Conservation (phyloP, 345 rosid species). For the Reutealis trisperma region DNA sequence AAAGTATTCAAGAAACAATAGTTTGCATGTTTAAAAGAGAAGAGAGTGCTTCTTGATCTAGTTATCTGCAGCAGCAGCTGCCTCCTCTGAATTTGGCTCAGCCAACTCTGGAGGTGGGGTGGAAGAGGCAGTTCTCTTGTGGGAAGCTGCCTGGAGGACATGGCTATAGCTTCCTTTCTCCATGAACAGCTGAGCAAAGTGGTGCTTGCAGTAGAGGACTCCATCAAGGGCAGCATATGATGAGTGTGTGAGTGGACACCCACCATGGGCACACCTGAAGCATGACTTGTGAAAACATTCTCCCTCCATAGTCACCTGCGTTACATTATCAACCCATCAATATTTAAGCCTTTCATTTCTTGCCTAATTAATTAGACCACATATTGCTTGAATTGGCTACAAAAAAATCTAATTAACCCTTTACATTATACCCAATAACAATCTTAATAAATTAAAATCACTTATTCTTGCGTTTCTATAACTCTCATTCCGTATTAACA, state of each 20-base stretch:
- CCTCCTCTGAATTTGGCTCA: slow-evolving; percentile 23
- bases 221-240: slow-evolving; percentile 81
- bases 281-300: slow-evolving; percentile 87
- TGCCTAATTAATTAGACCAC: no score
- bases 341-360: no score
- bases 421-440: no score
- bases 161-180: slow-evolving; percentile 90
- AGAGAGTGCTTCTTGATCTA: background rate
- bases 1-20: background rate
- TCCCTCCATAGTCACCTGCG: slow-evolving; percentile 79
- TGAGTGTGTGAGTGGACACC: slow-evolving; percentile 71
- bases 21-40: background rate
- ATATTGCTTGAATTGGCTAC: no score
- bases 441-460: no score
- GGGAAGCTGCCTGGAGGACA: slow-evolving; percentile 69
- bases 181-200: slow-evolving; percentile 83
- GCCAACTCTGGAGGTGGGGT: slow-evolving; percentile 55
- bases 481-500: no score
- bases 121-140: slow-evolving; percentile 53
- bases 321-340: background rate
- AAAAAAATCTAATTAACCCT: no score
- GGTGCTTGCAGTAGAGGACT: slow-evolving; percentile 79
- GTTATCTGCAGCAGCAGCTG: background rate
- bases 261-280: slow-evolving; percentile 82
- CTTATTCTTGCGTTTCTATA: no score